These are phyloP conservation scores for Saccharomycopsis microspora DNA, from an alignment of 805 yeast species.

Conservation along the genomic window DNA sequence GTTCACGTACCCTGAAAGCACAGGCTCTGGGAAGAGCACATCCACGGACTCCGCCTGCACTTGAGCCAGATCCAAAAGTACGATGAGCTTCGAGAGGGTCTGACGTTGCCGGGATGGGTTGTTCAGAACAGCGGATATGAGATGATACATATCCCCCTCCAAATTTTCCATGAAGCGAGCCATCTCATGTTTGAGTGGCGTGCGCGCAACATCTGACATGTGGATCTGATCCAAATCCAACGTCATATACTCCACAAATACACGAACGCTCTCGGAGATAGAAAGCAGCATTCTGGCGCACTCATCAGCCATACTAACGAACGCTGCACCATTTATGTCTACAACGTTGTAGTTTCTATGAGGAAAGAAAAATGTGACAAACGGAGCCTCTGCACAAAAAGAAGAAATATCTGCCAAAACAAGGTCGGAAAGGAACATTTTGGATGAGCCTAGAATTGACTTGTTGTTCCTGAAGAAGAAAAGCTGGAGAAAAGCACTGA, in stretches of 20 bases:
- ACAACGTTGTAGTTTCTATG: not conserved
- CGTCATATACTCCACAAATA: not conserved
- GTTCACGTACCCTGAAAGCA: conserved; percentile 62
- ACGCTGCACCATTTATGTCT: not conserved
- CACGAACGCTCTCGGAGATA: no score
- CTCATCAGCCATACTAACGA: not conserved
- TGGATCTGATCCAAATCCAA: not conserved
- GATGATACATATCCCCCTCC: conserved; percentile 28
- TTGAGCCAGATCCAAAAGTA: conserved; percentile 71
- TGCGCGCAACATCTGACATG: not conserved
- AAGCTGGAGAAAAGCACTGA: conserved; percentile 53
- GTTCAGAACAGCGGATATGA: conserved; percentile 36
- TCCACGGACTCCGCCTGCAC: conserved; percentile 63
- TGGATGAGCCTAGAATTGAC: conserved; percentile 40
- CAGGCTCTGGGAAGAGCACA: conserved; percentile 29
- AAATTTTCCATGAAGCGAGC: conserved; percentile 4
- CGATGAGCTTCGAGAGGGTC: conserved; percentile 42
- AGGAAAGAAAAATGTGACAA: not conserved
- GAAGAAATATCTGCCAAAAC: conserved; percentile 32
- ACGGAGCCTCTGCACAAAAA: conserved; percentile 19
- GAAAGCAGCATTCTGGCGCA: not conserved
- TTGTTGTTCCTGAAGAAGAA: conserved; percentile 53
- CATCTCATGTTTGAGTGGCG: not conserved
- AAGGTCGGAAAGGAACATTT: conserved; percentile 19
- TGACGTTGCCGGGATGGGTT: conserved; percentile 82